Evolutionary conservation across 495 filamentous ascomycete genomes (phyloP).

Genomic region (Diplogelasinospora grovesii): DNA sequence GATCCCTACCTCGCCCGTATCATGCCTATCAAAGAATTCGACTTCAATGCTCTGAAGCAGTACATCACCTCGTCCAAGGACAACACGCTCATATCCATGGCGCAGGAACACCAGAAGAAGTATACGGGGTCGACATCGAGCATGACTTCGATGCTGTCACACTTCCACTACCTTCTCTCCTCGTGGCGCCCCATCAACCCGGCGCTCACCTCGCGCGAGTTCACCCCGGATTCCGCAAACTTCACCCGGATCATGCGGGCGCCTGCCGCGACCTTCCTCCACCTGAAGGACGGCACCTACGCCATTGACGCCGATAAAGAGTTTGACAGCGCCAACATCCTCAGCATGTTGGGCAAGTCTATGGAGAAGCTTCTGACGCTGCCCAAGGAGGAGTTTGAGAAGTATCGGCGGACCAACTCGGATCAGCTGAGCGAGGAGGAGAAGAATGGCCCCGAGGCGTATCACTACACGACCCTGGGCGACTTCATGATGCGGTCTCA

Average conservation of each 20-base stretch:
- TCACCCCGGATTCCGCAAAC: conserved; percentile 48
- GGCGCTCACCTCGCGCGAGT: conserved; percentile 55
- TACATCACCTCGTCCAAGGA: conserved; percentile 91
- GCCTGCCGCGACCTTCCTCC: conserved; percentile 76
- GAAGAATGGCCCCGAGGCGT: conserved; percentile 61
- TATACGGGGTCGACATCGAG: conserved; percentile 95
- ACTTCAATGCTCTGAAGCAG: conserved; percentile 74
- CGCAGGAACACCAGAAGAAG: conserved; percentile 60
- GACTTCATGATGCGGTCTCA: conserved; percentile 95
- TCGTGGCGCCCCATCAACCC: conserved; percentile 68
- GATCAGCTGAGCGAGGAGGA: conserved; percentile 60
- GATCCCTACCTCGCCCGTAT: conserved; percentile 87
- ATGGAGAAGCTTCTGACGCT: conserved; percentile 96
- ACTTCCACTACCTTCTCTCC: conserved; percentile 92
- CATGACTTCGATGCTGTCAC: conserved; percentile 80
- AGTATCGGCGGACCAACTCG: conserved; percentile 62
- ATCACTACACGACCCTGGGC: conserved; percentile 80
- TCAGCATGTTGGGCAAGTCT: conserved; percentile 85
- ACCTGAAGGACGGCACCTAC: conserved; percentile 77
- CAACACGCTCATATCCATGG: conserved; percentile 55
- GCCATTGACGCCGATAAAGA: conserved; percentile 98
- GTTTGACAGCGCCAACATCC: conserved; percentile 74
- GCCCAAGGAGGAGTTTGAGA: conserved; percentile 72
- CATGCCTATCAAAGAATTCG: conserved; percentile 87
- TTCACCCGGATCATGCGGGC: conserved; percentile 67